Percentiles rank a stretch among this genome's conserved stretches.
phyloP scores from a whole-genome alignment of 768 basidiomycete genomes.

The Naganishia vaughanmartiniae region DNA sequence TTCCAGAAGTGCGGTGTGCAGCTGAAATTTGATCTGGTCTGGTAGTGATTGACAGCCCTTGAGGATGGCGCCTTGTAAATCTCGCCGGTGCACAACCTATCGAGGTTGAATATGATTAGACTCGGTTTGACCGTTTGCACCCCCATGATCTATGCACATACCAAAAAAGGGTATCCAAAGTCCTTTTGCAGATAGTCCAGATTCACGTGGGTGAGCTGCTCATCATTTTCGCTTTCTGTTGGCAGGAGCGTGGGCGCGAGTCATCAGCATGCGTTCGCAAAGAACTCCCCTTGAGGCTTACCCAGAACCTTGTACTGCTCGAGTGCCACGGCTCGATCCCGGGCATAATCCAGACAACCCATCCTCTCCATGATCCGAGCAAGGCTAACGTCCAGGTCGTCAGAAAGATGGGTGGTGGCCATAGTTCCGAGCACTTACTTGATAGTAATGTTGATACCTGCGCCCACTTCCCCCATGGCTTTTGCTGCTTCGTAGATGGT shows the following conservation, averaged over 20 bases:
- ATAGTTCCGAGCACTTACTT: slow-evolving; percentile 33
- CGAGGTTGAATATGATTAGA: neutral
- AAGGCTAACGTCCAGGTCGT: slow-evolving; percentile 27
- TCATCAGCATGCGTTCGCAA: too few relatives aligned
- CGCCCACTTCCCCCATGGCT: slow-evolving; percentile 51
- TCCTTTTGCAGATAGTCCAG: slow-evolving; percentile 45
- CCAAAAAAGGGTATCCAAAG: slow-evolving; percentile 49
- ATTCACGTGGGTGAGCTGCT: slow-evolving; percentile 48
- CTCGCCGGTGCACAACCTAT: slow-evolving; percentile 50
- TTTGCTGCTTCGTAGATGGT: slow-evolving; percentile 49
- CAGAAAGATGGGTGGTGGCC: neutral
- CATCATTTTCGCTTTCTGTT: slow-evolving; percentile 45
- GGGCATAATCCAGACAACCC: slow-evolving; percentile 48
- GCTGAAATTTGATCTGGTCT: slow-evolving; percentile 46
- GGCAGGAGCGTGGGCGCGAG: neutral
- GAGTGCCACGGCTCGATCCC: slow-evolving; percentile 45
- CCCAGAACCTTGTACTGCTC: slow-evolving; percentile 46
- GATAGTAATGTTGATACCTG: slow-evolving; percentile 54
- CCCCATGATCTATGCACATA: neutral
- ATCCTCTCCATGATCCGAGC: slow-evolving; percentile 46
- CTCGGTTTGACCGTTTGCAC: neutral
- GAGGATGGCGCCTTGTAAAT: slow-evolving; percentile 50
- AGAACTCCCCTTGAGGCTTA: slow-evolving; percentile 25
- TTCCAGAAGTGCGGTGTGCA: slow-evolving; percentile 41
- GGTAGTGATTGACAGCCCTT: slow-evolving; percentile 42